Percentiles rank a stretch among this genome's conserved stretches.
Conservation (phyloP, 352 stramenopile genomes). For the Globisporangium spinosum region DNA sequence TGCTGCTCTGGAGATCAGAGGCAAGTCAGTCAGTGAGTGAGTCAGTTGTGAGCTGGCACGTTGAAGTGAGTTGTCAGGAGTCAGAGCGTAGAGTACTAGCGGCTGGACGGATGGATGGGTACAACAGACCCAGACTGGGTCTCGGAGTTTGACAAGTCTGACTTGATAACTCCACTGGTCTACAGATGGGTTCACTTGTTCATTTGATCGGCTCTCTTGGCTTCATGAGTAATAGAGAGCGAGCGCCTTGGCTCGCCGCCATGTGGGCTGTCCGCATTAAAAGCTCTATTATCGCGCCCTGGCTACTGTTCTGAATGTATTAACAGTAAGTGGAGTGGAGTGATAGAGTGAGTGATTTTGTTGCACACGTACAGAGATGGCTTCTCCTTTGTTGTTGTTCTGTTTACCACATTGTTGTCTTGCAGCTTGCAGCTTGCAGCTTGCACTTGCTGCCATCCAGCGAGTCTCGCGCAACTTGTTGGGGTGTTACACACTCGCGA, state of each 20-base stretch:
- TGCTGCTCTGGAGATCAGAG: neutral
- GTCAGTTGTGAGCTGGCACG: neutral
- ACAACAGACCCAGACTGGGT: neutral
- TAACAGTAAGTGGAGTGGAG: neutral
- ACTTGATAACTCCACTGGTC: neutral
- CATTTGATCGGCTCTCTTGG: neutral
- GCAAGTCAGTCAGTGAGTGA: neutral
- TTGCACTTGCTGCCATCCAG: neutral
- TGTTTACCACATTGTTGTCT: neutral
- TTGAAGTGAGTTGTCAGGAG: slow-evolving; percentile 5
- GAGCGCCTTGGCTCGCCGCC: neutral
- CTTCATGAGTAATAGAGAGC: neutral
- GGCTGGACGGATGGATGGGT: slow-evolving; percentile 8
- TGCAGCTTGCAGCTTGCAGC: neutral
- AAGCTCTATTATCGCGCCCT: neutral
- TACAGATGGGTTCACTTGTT: neutral
- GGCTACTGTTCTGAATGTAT: neutral
- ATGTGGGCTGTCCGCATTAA: slow-evolving; percentile 1
- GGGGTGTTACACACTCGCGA: neutral
- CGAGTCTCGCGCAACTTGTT: neutral
- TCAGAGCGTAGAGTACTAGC: neutral
- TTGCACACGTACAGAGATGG: neutral
- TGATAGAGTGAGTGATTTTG: neutral
- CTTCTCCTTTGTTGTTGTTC: neutral
- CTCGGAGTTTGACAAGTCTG: neutral